Evolutionary conservation across 768 basidiomycete genomes (phyloP).

Genomic region (Filobasidium floriforme): DNA sequence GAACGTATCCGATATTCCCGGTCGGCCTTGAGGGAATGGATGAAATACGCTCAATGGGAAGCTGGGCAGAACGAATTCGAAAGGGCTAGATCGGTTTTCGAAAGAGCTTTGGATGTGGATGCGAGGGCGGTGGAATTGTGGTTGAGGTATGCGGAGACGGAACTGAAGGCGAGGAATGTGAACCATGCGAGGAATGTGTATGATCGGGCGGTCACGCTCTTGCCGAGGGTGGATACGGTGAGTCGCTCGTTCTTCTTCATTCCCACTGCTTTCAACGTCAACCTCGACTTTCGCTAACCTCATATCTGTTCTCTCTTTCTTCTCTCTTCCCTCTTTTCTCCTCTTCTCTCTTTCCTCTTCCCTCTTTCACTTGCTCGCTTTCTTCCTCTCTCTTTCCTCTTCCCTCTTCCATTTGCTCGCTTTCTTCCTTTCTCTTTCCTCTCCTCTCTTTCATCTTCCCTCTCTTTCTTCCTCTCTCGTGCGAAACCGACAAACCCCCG

Average conservation of each 20-base stretch:
- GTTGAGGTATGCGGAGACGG: conserved; percentile 81
- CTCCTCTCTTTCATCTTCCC: too few species aligned
- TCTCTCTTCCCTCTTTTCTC: too few species aligned
- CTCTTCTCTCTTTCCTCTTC: too few species aligned
- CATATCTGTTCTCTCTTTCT: too few species aligned
- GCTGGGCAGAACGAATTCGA: conserved; percentile 95
- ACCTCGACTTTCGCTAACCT: too few species aligned
- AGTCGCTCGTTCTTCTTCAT: not conserved
- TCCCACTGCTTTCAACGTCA: not conserved
- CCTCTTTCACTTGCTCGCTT: too few species aligned
- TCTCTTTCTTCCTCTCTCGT: too few species aligned
- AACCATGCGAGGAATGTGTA: conserved; percentile 94
- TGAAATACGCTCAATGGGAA: conserved; percentile 56
- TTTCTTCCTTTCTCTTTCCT: too few species aligned
- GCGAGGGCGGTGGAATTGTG: conserved; percentile 81
- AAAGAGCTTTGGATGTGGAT: conserved; percentile 94
- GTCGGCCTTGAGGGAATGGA: conserved; percentile 47
- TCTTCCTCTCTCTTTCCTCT: too few species aligned
- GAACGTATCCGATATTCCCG: conserved; percentile 56
- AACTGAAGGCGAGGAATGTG: conserved; percentile 94
- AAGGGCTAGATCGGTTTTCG: conserved; percentile 80
- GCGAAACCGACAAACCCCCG: too few species aligned
- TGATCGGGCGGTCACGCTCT: conserved; percentile 90
- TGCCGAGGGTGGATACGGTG: conserved; percentile 73
- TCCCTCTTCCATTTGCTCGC: too few species aligned